These are phyloP conservation scores for Lactarius hatsudake DNA, from an alignment of 768 basidiomycete genomes.

Conservation along the genomic window DNA sequence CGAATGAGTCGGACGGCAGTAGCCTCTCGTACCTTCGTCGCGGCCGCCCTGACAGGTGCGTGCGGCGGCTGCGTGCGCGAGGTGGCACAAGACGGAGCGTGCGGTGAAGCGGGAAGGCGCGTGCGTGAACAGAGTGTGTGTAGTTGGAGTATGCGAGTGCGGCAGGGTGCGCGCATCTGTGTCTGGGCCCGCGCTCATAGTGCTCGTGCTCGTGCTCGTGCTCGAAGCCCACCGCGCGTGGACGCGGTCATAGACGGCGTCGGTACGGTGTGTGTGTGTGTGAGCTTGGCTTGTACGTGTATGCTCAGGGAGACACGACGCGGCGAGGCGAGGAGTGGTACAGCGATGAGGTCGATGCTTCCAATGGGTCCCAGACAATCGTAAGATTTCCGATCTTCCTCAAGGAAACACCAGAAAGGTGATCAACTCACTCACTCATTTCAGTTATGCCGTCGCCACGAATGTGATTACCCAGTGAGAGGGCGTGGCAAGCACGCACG, in stretches of 20 bases:
- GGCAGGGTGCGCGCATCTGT: conserved; percentile 49
- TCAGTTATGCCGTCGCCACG: too few relatives aligned
- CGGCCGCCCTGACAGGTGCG: not conserved
- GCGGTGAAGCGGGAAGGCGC: conserved; percentile 90
- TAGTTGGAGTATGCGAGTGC: conserved; percentile 83
- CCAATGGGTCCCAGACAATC: conserved; percentile 18
- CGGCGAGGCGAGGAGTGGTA: conserved; percentile 35
- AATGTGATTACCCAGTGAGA: too few relatives aligned
- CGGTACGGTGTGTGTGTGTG: conserved; percentile 40
- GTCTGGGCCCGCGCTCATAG: conserved; percentile 36
- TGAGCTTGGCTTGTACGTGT: too few relatives aligned
- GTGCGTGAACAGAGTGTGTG: conserved; percentile 90
- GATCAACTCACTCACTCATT: too few relatives aligned
- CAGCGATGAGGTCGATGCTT: conserved; percentile 31
- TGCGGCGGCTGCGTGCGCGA: conserved; percentile 29
- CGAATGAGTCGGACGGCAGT: not conserved
- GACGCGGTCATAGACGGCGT: conserved; percentile 42
- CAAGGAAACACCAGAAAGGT: too few relatives aligned
- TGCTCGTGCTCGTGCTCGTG: conserved; percentile 31
- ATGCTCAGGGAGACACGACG: conserved; percentile 47
- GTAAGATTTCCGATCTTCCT: too few relatives aligned
- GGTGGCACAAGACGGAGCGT: conserved; percentile 74
- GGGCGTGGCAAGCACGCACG: too few relatives aligned
- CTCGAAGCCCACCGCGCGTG: conserved; percentile 36
- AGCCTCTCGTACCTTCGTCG: conserved; percentile 17